phyloP scores from a whole-genome alignment of 495 filamentous ascomycete species.

The Penicillium canariense region DNA sequence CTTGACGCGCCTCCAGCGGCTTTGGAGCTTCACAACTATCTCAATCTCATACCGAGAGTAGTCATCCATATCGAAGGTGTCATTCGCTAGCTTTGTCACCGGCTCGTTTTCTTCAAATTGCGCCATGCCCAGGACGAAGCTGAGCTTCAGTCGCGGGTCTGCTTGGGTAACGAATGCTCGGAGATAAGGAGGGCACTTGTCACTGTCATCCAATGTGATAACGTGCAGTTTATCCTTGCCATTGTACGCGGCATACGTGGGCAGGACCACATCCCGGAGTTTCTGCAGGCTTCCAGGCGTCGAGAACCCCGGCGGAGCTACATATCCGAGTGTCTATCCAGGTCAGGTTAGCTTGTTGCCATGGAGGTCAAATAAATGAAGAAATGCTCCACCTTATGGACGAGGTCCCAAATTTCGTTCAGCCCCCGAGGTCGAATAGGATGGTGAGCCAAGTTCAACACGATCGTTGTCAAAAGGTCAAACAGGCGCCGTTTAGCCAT shows the following conservation, averaged over 20 bases:
- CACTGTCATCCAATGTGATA: conserved; percentile 9
- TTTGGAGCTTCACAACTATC: conserved; percentile 8
- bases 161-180: not conserved
- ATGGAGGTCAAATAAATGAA: not conserved
- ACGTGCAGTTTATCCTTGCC: conserved; percentile 14
- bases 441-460: conserved; percentile 9
- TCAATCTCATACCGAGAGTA: conserved; percentile 6
- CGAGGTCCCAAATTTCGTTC: not conserved
- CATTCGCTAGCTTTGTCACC: not conserved
- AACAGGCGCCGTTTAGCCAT: conserved; percentile 6
- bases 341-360: not conserved
- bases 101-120: not conserved
- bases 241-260: conserved; percentile 8
- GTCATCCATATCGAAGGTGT: conserved; percentile 5
- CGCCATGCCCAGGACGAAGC: not conserved
- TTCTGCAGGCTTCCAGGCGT: not conserved
- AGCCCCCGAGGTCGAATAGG: conserved; percentile 1
- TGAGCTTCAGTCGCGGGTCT: not conserved
- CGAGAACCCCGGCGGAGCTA: not conserved
- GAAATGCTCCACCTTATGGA: not conserved
- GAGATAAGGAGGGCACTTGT: not conserved
- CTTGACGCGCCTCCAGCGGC: conserved; percentile 10
- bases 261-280: conserved; percentile 1
- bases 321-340: not conserved
- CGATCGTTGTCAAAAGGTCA: conserved; percentile 10